Base-by-base conservation (phyloP, 768 basidiomycete species). In the Boletus subparvulus region DNA sequence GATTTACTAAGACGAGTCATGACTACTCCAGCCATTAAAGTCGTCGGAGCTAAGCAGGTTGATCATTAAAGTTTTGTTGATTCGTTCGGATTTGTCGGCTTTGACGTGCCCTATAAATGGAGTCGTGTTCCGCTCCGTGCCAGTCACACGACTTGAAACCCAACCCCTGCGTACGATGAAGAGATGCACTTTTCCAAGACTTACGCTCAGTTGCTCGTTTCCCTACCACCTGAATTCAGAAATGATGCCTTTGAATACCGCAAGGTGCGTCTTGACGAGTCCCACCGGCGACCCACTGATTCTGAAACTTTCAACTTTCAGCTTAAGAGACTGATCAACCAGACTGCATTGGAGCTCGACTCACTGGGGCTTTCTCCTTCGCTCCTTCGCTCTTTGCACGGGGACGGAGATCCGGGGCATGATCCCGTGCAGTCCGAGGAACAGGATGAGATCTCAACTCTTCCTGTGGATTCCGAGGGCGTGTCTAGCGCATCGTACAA, bases 311-410 rank as follows among this genome's bases (percentile, higher is more conserved):
- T 14, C 28, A 4, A 36, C 13, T 7, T 63, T 8, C n/a, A 96
- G 90, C 84, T 98, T 54, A 97, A 98, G 75, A 93, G 90, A 64
- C 75, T 95, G 32, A 94, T 98, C 62, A 90, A 91, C 60, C 80
- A 86, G 66, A 83, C 94, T 37, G 91, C 90, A 1, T 71, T 75
- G 11, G 94, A 98, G 71, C 84, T 98, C 17, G 77, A 82, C 4
- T 79, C 82, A 3, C 75, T 93, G 24, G 94, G 91, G 0, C 73
- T 86, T 7, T 75, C 74, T 55, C 83, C 83, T 6, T 65, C 71
- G 10, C 65, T 82, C 0, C 71, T 85, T 14, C 81, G 80, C 0
- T 72, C 78, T 47, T 69, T 28, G 26, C 26, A 28, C 3, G 26
- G 6, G 26, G 26, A 28, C 26, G 26, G 6, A 28, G 4, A 59